Evolutionary conservation across 768 basidiomycete species (phyloP), one percentile per base, ranked within the genome.

Genomic region (Naganishia vaughanmartiniae): DNA sequence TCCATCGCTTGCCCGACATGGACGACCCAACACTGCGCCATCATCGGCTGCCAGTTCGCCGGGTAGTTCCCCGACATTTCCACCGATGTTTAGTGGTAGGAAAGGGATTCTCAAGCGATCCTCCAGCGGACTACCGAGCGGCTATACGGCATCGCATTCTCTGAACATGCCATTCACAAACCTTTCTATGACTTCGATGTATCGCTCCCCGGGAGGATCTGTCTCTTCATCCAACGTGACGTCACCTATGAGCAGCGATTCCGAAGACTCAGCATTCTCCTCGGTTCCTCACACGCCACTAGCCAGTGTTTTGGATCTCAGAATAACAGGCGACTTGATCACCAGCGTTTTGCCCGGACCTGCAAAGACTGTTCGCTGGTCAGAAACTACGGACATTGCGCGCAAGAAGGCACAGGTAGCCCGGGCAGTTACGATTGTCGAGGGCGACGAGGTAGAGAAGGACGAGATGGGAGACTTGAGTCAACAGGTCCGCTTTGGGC

Each of bases 191-290:
- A 45, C 28, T 15, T 2, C 60, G n/a, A 34, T 63, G n/a, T 63
- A 63, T 28, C 60, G 39, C 14, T 63, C 39, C 7, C 60, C 60
- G n/a, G 24, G 30, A 21, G 60, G 31, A 1, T 63, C 60, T 1
- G 39, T 63, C 60, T 63, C 60, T 3, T 63, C 60, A 36, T 63
- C 60, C 60, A 63, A 63, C 39, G 60, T 63, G 36, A 63, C 60
- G 9, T 63, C 60, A 15, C 60, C 60, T 11, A 42, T 63, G 9
- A 63, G 60, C 39, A 63, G 60, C 30, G 60, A 63, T 28, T 63
- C 60, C 1, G 60, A 63, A 46, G 60, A 63, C 42, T 63, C 57
- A 15, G 60, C 34, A 42, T 28, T 45, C 39, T 45, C 60, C 9
- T 63, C 60, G 60, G 60, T 63, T 21, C 60, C 60, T 1, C 60